Conservation (phyloP, 148 eudicot genomes). For the Simmondsia chinensis region DNA sequence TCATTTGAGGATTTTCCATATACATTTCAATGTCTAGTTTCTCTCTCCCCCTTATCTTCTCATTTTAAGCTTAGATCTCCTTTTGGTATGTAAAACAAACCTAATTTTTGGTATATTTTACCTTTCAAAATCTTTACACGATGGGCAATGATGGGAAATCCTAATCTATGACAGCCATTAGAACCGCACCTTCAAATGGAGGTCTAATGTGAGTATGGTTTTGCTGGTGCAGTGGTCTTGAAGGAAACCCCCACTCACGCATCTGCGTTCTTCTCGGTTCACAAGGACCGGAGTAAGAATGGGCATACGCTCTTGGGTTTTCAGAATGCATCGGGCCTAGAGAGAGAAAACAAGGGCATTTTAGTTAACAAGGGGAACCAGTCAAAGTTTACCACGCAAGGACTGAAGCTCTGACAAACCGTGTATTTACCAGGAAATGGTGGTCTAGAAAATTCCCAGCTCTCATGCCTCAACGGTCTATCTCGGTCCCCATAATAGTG, state of each 20-base stretch:
- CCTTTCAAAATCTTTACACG: too few relatives aligned
- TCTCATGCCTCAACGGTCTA: conserved; percentile 42
- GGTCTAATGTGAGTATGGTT: conserved; percentile 51
- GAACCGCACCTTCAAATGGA: conserved; percentile 59
- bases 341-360: conserved; percentile 2
- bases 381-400: background rate
- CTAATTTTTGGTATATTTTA: too few relatives aligned
- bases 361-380: background rate
- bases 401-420: background rate
- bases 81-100: too few relatives aligned
- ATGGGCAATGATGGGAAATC: background rate
- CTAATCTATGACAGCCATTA: conserved; percentile 66
- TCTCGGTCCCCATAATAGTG: conserved; percentile 65
- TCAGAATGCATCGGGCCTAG: conserved; percentile 50
- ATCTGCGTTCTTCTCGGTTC: conserved; percentile 44
- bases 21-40: too few relatives aligned
- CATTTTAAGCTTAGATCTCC: too few relatives aligned
- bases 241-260: conserved; percentile 61
- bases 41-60: too few relatives aligned
- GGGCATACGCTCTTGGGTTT: conserved; percentile 36
- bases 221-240: conserved; percentile 47
- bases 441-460: conserved; percentile 73
- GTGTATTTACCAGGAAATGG: conserved; percentile 41
- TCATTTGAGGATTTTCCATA: too few relatives aligned
- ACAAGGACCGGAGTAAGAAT: conserved; percentile 37